phyloP scores from a whole-genome alignment of 2,329 filamentous ascomycete genomes.

The Elsinoe arachidis region DNA sequence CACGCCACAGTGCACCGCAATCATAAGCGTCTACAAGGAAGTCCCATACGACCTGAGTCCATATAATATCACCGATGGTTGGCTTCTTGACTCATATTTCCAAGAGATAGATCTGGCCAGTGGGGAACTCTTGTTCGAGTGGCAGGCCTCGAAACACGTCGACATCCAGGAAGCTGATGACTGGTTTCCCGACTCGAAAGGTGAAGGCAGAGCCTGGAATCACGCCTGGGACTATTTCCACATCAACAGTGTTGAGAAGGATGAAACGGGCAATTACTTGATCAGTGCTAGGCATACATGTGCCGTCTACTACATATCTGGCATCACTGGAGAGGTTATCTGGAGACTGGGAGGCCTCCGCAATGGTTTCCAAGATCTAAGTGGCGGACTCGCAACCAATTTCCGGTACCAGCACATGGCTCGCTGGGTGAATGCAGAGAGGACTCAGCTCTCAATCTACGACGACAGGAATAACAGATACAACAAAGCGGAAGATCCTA shows the following conservation, averaged over 20 bases:
- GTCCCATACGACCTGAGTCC: not conserved
- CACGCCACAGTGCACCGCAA: slow-evolving; percentile 25
- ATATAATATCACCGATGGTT: slow-evolving; percentile 11
- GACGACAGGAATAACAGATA: slow-evolving; percentile 15
- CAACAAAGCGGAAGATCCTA: slow-evolving; percentile 2
- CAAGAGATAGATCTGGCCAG: slow-evolving; percentile 38
- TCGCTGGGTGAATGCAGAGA: slow-evolving; percentile 20
- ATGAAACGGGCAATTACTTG: slow-evolving; percentile 42
- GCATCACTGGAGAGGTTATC: slow-evolving; percentile 37
- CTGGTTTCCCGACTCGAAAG: not conserved
- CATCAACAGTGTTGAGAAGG: slow-evolving; percentile 47
- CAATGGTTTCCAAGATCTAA: slow-evolving; percentile 19
- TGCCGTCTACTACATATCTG: slow-evolving; percentile 39
- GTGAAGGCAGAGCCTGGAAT: not conserved
- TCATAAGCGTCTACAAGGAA: slow-evolving; percentile 13
- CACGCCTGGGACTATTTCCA: slow-evolving; percentile 39
- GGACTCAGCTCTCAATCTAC: slow-evolving; percentile 18
- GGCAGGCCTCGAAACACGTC: slow-evolving; percentile 37
- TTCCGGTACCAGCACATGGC: slow-evolving; percentile 22
- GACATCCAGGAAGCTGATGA: slow-evolving; percentile 16
- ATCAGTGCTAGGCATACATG: slow-evolving; percentile 43
- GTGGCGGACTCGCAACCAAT: slow-evolving; percentile 18
- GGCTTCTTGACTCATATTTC: slow-evolving; percentile 33
- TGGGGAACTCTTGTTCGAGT: slow-evolving; percentile 34
- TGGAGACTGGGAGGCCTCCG: slow-evolving; percentile 37